These are phyloP conservation scores for Priceomyces carsonii DNA, from an alignment of 805 yeast genomes.

Conservation along the genomic window DNA sequence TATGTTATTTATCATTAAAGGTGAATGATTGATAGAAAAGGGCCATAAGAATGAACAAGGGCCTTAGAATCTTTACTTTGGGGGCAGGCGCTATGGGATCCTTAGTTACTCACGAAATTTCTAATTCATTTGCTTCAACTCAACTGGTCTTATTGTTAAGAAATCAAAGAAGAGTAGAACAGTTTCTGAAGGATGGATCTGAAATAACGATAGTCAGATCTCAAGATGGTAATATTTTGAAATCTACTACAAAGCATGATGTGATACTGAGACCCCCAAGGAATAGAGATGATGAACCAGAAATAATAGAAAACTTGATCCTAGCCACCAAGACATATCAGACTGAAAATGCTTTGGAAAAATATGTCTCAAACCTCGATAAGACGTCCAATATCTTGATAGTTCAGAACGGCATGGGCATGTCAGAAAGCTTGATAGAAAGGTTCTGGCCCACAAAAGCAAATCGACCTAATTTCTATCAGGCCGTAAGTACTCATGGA, in stretches of 20 bases:
- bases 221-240: constrained; percentile 16
- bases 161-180: constrained; percentile 40
- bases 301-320: constrained; percentile 56
- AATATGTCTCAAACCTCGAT: constrained; percentile 50
- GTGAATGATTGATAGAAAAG: constrained; percentile 6
- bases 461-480: constrained; percentile 58
- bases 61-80: constrained; percentile 34
- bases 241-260: constrained; percentile 13
- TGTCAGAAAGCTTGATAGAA: constrained; percentile 50
- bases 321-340: constrained; percentile 82
- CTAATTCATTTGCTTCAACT: constrained; percentile 40
- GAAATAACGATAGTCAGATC: constrained; percentile 29
- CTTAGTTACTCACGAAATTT: constrained; percentile 47
- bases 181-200: constrained; percentile 43
- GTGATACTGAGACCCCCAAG: constrained; percentile 25
- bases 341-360: constrained; percentile 61
- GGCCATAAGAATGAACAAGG: constrained; percentile 10
- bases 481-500: constrained; percentile 86
- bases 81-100: constrained; percentile 60
- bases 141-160: constrained; percentile 39
- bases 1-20: too few relatives aligned
- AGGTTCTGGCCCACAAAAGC: constrained; percentile 52
- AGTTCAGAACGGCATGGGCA: constrained; percentile 88
- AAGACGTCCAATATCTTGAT: constrained; percentile 58
- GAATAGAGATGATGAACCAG: constrained; percentile 7